phyloP scores from a whole-genome alignment of 2,329 filamentous ascomycete species.

The Thelonectria blattea region DNA sequence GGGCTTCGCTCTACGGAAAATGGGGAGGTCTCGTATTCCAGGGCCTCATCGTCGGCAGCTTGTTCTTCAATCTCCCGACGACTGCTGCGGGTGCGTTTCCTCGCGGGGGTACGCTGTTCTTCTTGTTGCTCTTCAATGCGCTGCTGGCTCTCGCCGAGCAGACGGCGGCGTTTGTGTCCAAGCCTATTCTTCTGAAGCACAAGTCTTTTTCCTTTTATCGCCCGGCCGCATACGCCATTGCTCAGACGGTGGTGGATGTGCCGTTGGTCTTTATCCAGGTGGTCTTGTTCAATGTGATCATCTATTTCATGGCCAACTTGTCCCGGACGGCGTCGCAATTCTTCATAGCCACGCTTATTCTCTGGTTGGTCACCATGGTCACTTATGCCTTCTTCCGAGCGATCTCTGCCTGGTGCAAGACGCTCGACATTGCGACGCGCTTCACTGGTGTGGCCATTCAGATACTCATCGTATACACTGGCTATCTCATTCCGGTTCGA shows the following conservation, averaged over 20 bases:
- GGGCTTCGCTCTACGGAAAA: constrained; percentile 77
- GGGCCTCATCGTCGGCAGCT: constrained; percentile 74
- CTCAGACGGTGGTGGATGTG: constrained; percentile 65
- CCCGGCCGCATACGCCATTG: constrained; percentile 62
- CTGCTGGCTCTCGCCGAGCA: constrained; percentile 79
- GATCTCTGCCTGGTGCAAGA: constrained; percentile 63
- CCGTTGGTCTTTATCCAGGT: constrained; percentile 67
- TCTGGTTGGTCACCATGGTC: constrained; percentile 62
- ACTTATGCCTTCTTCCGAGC: constrained; percentile 66
- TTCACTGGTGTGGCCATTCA: constrained; percentile 64
- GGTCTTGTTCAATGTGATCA: constrained; percentile 70
- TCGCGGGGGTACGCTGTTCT: constrained; percentile 56
- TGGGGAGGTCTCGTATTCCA: constrained; percentile 80
- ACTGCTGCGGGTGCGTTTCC: constrained; percentile 69
- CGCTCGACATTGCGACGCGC: constrained; percentile 67
- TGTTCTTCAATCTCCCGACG: constrained; percentile 73
- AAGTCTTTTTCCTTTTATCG: constrained; percentile 74
- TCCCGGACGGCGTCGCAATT: constrained; percentile 69
- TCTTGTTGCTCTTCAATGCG: constrained; percentile 59
- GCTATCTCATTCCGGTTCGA: constrained; percentile 65
- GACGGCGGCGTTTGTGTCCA: constrained; percentile 65
- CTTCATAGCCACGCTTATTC: constrained; percentile 69
- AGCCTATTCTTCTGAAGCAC: constrained; percentile 73
- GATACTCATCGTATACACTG: constrained; percentile 71
- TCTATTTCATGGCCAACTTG: constrained; percentile 81